Evolutionary conservation across 495 filamentous ascomycete genomes (phyloP).

Genomic region (Xylaria palmicola): DNA sequence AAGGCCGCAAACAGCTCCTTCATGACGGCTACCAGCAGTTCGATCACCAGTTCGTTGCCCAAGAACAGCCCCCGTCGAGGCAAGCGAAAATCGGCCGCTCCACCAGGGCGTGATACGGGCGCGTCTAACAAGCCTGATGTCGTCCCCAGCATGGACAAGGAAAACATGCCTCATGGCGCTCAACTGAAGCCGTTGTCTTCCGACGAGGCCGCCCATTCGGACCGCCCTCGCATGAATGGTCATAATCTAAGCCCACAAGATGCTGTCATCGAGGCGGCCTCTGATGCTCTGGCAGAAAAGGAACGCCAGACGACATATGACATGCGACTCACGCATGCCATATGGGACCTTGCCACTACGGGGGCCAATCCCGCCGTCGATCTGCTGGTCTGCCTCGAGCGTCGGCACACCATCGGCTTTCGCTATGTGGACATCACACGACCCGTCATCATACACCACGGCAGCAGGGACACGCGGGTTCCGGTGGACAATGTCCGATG

Average conservation of each 20-base stretch:
- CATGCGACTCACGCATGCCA: constrained; percentile 79
- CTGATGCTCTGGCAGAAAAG: constrained; percentile 53
- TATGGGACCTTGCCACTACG: constrained; percentile 91
- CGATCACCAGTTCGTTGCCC: constrained; percentile 79
- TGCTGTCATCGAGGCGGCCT: constrained; percentile 47
- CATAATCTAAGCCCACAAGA: constrained; percentile 24
- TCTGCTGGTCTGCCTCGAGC: constrained; percentile 87
- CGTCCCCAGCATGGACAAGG: constrained; percentile 39
- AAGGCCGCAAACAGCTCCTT: constrained; percentile 94
- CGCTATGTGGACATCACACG: constrained; percentile 94
- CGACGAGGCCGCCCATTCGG: constrained; percentile 34
- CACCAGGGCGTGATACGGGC: constrained; percentile 36
- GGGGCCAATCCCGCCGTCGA: constrained; percentile 94
- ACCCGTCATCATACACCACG: constrained; percentile 90
- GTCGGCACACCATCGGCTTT: constrained; percentile 89
- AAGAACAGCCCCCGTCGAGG: constrained; percentile 58
- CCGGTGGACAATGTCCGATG: constrained; percentile 93
- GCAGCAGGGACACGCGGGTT: constrained; percentile 84
- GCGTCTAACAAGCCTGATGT: constrained; percentile 30
- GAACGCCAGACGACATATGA: constrained; percentile 83
- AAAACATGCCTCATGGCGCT: constrained; percentile 33
- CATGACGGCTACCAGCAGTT: constrained; percentile 87
- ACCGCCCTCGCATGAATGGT: constrained; percentile 37
- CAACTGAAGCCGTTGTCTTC: constrained; percentile 20
- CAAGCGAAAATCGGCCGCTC: constrained; percentile 56